Conservation (phyloP, 2,329 filamentous ascomycete genomes). For the Phialophora expanda region DNA sequence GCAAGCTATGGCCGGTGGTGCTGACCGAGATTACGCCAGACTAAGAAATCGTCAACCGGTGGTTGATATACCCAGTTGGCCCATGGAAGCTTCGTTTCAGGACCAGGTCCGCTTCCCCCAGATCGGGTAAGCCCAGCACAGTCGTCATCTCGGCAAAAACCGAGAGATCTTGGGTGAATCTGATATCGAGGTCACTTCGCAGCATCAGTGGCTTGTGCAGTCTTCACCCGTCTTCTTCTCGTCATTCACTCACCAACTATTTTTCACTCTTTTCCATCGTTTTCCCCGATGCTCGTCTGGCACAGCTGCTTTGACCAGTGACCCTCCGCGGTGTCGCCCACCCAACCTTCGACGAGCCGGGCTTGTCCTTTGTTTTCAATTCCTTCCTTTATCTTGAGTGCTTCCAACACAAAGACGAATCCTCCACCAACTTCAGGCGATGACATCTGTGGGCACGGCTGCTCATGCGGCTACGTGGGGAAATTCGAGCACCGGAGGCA, state of each 20-base stretch:
- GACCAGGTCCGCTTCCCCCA: slow-evolving; percentile 1
- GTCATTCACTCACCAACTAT: slow-evolving; percentile 2
- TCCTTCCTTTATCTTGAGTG: slow-evolving; percentile 2
- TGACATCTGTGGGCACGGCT: slow-evolving; percentile 14
- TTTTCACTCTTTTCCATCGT: slow-evolving; percentile 5
- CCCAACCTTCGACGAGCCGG: slow-evolving; percentile 20
- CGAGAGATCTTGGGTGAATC: slow-evolving; percentile 17
- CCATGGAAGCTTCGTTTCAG: slow-evolving; percentile 14
- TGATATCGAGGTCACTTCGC: slow-evolving; percentile 9
- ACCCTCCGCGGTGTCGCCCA: not conserved
- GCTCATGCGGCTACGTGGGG: slow-evolving; percentile 8
- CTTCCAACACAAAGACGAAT: slow-evolving; percentile 16
- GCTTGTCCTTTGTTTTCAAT: slow-evolving; percentile 19
- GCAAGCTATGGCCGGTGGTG: slow-evolving; percentile 3
- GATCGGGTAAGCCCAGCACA: not conserved
- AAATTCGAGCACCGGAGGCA: slow-evolving; percentile 21
- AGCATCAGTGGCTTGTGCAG: not conserved
- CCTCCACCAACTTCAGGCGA: not conserved
- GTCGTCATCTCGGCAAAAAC: slow-evolving; percentile 13
- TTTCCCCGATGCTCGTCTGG: slow-evolving; percentile 2
- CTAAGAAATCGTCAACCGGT: not conserved
- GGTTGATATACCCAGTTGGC: not conserved
- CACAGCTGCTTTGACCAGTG: slow-evolving; percentile 15
- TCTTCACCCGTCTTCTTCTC: not conserved
- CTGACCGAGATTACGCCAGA: not conserved